Percentiles rank a stretch among this genome's conserved stretches.
phyloP scores from a whole-genome alignment of 345 rosid species.

The Carallia brachiata region DNA sequence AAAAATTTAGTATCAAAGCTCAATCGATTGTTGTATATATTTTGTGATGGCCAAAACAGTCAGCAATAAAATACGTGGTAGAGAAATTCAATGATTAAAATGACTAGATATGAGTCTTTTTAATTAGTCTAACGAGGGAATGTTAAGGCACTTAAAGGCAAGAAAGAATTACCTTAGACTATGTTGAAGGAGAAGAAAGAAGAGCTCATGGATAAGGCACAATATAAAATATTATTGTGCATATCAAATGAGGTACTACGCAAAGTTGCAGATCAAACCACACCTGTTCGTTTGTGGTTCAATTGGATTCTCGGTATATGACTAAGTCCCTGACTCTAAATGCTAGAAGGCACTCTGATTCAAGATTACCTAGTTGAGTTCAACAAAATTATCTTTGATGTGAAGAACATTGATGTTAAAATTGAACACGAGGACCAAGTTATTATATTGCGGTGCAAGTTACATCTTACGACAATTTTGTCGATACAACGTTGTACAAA shows the following conservation, averaged over 20 bases:
- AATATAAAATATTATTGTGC: not conserved
- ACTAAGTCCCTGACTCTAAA: not conserved
- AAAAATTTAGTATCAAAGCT: not conserved
- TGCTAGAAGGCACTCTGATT: not conserved
- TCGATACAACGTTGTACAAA: not conserved
- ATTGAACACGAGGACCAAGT: not conserved
- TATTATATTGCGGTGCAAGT: not conserved
- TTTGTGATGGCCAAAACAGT: not conserved
- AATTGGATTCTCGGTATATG: not conserved
- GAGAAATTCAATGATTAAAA: not conserved
- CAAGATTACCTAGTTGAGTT: not conserved
- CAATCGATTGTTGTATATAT: not conserved
- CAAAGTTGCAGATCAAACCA: not conserved
- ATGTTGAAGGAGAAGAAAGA: not conserved
- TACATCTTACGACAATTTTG: not conserved
- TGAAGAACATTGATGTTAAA: not conserved
- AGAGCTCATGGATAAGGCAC: not conserved
- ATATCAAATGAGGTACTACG: not conserved
- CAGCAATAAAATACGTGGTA: not conserved
- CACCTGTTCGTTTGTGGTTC: not conserved
- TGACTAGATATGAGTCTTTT: not conserved
- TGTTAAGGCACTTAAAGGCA: not conserved
- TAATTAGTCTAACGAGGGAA: not conserved
- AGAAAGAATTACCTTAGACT: not conserved
- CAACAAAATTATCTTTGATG: not conserved